phyloP scores from a whole-genome alignment of 495 filamentous ascomycete species.

The Corynascus novoguineensis region DNA sequence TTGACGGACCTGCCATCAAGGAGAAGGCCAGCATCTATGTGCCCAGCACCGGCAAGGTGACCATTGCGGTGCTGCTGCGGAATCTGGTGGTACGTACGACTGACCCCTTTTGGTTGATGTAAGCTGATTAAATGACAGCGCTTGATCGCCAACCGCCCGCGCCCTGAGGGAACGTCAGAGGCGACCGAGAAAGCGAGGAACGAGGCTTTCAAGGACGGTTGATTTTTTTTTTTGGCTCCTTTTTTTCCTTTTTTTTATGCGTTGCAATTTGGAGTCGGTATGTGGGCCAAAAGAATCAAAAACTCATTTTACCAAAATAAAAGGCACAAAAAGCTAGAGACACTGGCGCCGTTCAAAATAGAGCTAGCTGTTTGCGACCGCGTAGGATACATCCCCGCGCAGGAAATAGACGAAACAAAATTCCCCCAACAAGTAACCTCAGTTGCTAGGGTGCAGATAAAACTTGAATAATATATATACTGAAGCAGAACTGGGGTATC shows the following conservation, averaged over 20 bases:
- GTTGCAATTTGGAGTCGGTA: neutral
- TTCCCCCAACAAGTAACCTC: neutral
- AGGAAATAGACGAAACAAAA: neutral
- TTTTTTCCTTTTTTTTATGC: neutral
- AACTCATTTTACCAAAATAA: neutral
- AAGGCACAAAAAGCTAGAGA: neutral
- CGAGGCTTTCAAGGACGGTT: conserved; percentile 36
- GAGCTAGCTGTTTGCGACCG: neutral
- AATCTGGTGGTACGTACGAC: conserved; percentile 62
- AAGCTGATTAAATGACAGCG: conserved; percentile 25
- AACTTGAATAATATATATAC: neutral
- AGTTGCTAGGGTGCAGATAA: too few species aligned
- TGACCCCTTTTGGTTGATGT: neutral
- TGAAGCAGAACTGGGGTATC: conserved; percentile 20
- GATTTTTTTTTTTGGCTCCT: neutral
- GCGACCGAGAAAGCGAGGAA: conserved; percentile 33
- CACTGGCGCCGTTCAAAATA: too few species aligned
- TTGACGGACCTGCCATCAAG: conserved; percentile 72
- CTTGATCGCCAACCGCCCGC: conserved; percentile 38
- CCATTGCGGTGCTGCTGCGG: conserved; percentile 81
- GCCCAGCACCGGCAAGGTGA: conserved; percentile 94
- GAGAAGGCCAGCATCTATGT: conserved; percentile 96
- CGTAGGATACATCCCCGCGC: neutral
- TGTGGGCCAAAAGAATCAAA: neutral
- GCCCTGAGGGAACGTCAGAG: conserved; percentile 27